These are phyloP conservation scores for Fusarium sp. DNA, from an alignment of 2,329 filamentous ascomycete genomes.

Conservation along the genomic window DNA sequence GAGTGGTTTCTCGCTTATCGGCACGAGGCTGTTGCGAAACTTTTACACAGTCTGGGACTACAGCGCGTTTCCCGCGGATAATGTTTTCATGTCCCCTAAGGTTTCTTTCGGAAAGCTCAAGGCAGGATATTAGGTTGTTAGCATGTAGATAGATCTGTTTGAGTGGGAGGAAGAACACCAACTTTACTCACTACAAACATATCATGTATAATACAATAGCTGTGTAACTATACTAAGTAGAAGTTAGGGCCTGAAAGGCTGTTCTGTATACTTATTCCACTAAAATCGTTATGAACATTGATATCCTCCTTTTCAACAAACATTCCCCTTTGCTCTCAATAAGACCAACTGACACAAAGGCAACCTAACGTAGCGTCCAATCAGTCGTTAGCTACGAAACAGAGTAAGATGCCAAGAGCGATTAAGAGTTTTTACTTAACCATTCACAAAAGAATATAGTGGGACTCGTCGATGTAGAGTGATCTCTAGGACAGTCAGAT, in stretches of 20 bases:
- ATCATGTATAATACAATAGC: no score
- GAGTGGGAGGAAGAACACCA: not conserved
- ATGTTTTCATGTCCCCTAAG: slow-evolving; percentile 7
- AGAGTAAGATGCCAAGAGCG: no score
- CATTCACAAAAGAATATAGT: not conserved
- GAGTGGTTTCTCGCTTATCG: slow-evolving; percentile 50
- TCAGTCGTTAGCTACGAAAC: no score
- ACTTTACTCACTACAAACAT: no score
- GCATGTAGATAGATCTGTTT: not conserved
- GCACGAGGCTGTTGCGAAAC: slow-evolving; percentile 47
- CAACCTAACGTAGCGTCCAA: no score
- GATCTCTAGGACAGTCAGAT: not conserved
- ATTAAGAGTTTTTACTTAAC: not conserved
- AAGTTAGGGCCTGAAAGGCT: no score
- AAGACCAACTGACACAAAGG: no score
- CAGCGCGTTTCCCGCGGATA: slow-evolving; percentile 30
- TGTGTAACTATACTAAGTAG: no score
- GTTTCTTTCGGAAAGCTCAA: slow-evolving; percentile 48
- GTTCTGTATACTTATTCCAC: no score
- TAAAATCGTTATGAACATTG: no score
- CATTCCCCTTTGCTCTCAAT: no score
- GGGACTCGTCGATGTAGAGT: not conserved
- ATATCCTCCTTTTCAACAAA: no score
- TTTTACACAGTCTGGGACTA: slow-evolving; percentile 55
- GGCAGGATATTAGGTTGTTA: not conserved